These are phyloP conservation scores for Russula abietina DNA, from an alignment of 768 basidiomycete species.

Conservation along the genomic window DNA sequence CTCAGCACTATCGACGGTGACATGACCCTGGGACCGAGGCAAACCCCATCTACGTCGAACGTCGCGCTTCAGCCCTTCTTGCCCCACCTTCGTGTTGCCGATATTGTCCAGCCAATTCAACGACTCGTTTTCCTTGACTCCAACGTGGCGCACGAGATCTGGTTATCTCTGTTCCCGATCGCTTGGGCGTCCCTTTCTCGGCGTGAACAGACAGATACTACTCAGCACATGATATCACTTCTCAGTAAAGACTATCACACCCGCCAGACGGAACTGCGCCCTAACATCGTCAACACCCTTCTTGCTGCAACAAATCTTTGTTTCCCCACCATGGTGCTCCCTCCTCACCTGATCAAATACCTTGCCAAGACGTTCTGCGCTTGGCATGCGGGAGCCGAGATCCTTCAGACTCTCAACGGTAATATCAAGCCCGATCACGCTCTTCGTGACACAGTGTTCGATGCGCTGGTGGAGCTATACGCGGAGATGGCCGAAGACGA, in stretches of 20 bases:
- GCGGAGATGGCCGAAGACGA: conserved; percentile 96
- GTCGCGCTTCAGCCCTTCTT: conserved; percentile 32
- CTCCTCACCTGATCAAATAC: conserved; percentile 93
- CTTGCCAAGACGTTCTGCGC: conserved; percentile 92
- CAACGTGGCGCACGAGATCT: conserved; percentile 69
- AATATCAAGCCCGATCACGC: conserved; percentile 74
- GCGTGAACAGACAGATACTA: conserved; percentile 82
- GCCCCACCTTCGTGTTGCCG: conserved; percentile 42
- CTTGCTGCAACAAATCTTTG: conserved; percentile 83
- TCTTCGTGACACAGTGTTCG: conserved; percentile 76
- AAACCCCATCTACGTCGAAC: conserved; percentile 36
- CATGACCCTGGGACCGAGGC: conserved; percentile 36
- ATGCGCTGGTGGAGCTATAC: conserved; percentile 91
- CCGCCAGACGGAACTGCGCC: conserved; percentile 80
- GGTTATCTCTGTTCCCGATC: conserved; percentile 83
- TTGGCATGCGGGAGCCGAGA: conserved; percentile 89
- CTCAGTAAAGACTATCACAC: conserved; percentile 92
- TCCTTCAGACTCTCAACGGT: conserved; percentile 72
- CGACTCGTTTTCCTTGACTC: conserved; percentile 78
- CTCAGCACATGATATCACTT: conserved; percentile 82
- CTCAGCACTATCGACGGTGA: conserved; percentile 63
- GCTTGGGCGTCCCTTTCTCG: conserved; percentile 82
- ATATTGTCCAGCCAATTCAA: conserved; percentile 70
- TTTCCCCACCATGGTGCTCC: conserved; percentile 78
- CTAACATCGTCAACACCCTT: conserved; percentile 89